Conservation (phyloP, 1,284 basidiomycete species). For the Uromyces viciae-fabae region DNA sequence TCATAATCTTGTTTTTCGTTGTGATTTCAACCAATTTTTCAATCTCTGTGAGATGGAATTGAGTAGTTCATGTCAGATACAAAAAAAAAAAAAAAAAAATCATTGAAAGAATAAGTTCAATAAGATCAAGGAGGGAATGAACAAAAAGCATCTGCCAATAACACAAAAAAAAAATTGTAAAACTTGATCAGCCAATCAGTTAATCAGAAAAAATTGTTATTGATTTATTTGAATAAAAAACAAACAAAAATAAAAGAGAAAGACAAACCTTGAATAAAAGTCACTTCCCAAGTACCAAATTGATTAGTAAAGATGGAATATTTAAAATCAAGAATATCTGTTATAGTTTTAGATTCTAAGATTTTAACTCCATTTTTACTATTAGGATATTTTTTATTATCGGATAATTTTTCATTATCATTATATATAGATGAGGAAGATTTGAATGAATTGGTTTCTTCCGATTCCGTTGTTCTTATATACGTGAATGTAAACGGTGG, state of each 20-base stretch:
- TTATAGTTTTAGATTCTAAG: slow-evolving; percentile 38
- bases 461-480: slow-evolving; percentile 54
- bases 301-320: slow-evolving; percentile 43
- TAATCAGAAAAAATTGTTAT: too few species aligned
- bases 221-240: too few species aligned
- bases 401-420: neutral
- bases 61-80: too few species aligned
- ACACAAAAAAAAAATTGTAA: neutral
- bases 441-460: slow-evolving; percentile 47
- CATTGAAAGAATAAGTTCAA: too few species aligned
- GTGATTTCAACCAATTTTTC: too few species aligned
- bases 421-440: neutral
- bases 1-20: too few species aligned
- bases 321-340: slow-evolving; percentile 32
- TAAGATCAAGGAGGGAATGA: slow-evolving; percentile 25
- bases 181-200: neutral
- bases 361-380: slow-evolving; percentile 12
- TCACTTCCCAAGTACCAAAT: slow-evolving; percentile 42
- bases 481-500: slow-evolving; percentile 83
- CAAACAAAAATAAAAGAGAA: neutral
- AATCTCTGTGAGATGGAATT: too few species aligned
- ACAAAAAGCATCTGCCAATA: slow-evolving; percentile 35
- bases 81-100: too few species aligned
- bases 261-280: slow-evolving; percentile 35
- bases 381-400: neutral